phyloP scores from a whole-genome alignment of 2,329 filamentous ascomycete genomes.

The Cercospora sojina region DNA sequence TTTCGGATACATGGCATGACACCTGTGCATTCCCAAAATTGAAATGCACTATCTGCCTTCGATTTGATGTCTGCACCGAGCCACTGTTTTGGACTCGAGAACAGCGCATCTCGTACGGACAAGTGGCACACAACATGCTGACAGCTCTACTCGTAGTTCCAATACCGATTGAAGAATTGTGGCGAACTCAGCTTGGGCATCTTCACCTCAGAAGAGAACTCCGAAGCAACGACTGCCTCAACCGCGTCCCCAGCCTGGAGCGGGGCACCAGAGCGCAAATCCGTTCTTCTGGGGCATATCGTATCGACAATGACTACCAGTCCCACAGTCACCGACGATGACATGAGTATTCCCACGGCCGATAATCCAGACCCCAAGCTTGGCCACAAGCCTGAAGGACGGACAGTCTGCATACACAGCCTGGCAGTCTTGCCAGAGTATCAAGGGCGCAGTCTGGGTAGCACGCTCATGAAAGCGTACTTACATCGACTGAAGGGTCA shows the following conservation, averaged over 20 bases:
- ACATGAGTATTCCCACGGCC: slow-evolving; percentile 67
- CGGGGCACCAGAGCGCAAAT: slow-evolving; percentile 57
- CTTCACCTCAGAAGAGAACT: slow-evolving; percentile 64
- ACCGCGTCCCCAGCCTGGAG: slow-evolving; percentile 59
- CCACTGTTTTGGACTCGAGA: neutral
- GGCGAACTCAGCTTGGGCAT: slow-evolving; percentile 76
- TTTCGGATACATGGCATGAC: slow-evolving; percentile 20
- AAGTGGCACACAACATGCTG: slow-evolving; percentile 12
- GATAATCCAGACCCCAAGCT: slow-evolving; percentile 48
- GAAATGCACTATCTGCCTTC: neutral
- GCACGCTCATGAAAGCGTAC: slow-evolving; percentile 71
- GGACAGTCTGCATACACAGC: slow-evolving; percentile 78
- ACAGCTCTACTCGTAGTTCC: slow-evolving; percentile 56
- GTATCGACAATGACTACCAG: slow-evolving; percentile 69
- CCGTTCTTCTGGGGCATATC: slow-evolving; percentile 73
- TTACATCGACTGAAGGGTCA: slow-evolving; percentile 72
- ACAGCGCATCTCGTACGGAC: neutral
- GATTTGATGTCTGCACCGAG: neutral
- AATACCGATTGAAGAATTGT: slow-evolving; percentile 72
- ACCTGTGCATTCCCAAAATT: slow-evolving; percentile 23
- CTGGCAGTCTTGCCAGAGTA: slow-evolving; percentile 75
- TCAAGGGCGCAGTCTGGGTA: slow-evolving; percentile 71
- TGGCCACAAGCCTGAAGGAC: slow-evolving; percentile 71
- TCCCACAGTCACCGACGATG: slow-evolving; percentile 65
- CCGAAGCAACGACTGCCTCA: slow-evolving; percentile 56